phyloP scores from a whole-genome alignment of 352 stramenopile species.

The Globisporangium irregulare region DNA sequence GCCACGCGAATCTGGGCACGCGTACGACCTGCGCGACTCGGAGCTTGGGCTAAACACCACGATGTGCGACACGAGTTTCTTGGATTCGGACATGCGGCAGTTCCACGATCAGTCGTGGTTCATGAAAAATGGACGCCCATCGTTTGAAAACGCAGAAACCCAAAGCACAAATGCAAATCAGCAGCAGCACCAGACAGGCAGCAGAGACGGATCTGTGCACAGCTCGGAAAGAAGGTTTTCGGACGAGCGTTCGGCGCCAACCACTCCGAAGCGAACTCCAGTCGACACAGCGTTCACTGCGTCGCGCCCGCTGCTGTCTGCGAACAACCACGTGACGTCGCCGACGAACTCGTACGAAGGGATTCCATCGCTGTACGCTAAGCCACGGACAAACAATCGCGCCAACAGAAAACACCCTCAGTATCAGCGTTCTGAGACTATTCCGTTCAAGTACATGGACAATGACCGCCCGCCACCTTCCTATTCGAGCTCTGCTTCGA shows the following conservation, averaged over 20 bases:
- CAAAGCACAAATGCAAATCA: background rate
- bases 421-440: constrained; percentile 12
- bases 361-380: constrained; percentile 17
- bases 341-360: constrained; percentile 20
- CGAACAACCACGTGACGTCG: constrained; percentile 15
- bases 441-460: constrained; percentile 6
- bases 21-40: constrained; percentile 37
- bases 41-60: constrained; percentile 48
- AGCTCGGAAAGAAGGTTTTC: background rate
- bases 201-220: background rate
- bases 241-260: background rate
- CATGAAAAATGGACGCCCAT: constrained; percentile 17
- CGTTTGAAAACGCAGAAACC: background rate
- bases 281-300: background rate
- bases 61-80: constrained; percentile 52
- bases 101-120: constrained; percentile 66
- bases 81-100: constrained; percentile 69
- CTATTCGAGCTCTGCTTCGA: constrained; percentile 12
- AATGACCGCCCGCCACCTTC: constrained; percentile 8
- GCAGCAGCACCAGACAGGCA: background rate
- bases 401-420: background rate
- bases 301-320: background rate
- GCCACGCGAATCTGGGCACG: constrained; percentile 8
- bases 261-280: background rate
- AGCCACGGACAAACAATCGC: constrained; percentile 4